A percentile compares a stretch with the other conserved stretches of the same genome.
phyloP scores from a whole-genome alignment of 768 basidiomycete genomes.

The Coprinopsis marcescibilis region DNA sequence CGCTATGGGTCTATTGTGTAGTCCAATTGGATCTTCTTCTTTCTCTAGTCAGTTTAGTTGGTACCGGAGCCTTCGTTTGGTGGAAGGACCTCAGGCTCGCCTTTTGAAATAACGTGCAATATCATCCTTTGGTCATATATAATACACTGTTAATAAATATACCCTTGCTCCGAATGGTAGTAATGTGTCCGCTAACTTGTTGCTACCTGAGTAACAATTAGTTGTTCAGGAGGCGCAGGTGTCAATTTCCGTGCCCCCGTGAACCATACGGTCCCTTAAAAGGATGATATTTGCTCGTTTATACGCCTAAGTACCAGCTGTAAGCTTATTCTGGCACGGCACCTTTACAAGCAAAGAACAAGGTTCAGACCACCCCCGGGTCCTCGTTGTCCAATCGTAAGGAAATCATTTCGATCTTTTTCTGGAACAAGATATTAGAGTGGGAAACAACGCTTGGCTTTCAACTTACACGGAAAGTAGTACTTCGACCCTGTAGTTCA shows the following conservation, averaged over 20 bases:
- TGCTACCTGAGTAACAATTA: too few relatives aligned
- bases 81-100: slow-evolving; percentile 52
- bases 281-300: slow-evolving; percentile 59
- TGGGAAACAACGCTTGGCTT: neutral
- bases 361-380: neutral
- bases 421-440: slow-evolving; percentile 11
- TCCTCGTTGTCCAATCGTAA: slow-evolving; percentile 13
- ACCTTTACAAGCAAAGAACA: slow-evolving; percentile 67
- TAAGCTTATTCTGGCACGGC: slow-evolving; percentile 56
- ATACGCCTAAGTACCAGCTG: slow-evolving; percentile 66
- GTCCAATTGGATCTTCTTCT: slow-evolving; percentile 63
- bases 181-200: too few relatives aligned
- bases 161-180: too few relatives aligned
- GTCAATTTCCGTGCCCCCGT: too few relatives aligned
- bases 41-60: slow-evolving; percentile 48
- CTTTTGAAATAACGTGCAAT: slow-evolving; percentile 14
- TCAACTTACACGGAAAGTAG: slow-evolving; percentile 56
- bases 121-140: neutral
- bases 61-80: slow-evolving; percentile 55
- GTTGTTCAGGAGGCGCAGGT: too few relatives aligned
- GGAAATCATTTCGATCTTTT: slow-evolving; percentile 23
- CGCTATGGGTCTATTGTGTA: slow-evolving; percentile 72
- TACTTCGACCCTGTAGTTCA: slow-evolving; percentile 59
- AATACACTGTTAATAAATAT: too few relatives aligned
- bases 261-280: too few relatives aligned